Base-by-base conservation (phyloP, 108 stramenopile genomes). In the Conticribra weissflogii region DNA sequence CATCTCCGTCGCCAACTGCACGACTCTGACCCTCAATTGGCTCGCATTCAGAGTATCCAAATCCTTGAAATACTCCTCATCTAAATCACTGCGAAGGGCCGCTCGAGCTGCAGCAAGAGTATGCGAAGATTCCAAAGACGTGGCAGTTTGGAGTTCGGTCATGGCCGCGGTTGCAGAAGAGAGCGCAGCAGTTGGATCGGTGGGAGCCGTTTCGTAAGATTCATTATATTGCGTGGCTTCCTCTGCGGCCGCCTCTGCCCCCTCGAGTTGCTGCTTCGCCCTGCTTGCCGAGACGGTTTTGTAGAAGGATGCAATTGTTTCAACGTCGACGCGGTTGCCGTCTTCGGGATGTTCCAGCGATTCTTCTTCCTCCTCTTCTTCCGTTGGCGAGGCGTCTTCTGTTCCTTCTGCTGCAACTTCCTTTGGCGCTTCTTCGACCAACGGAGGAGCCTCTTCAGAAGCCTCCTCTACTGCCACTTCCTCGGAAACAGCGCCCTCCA, bases 1-100 rank as follows among this genome's bases (percentile, higher is more conserved):
- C 81, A 95, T 80, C 66, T 92, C 91, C 5, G 85, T 72, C 18
- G 83, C 85, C 33, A 95, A 72, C 77, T 92, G 91, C 3, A 89
- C 82, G 44, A 95, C 49, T 12, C 90, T 83, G 33, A 85, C 67
- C 45, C 84, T 76, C 12, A 95, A 78, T 48, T 88, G 83, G 3
- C 75, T 47, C 16, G 22, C 33, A 14, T 82, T 63, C 47, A 92
- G 53, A 0, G 41, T 8, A 49, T 92, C 91, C 19, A 92, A 28
- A 28, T 83, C 78, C 9, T 73, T 54, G 44, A 90, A 77, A 60
- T 78, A 71, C 21, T 60, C 45, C 0, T 72, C 54, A 62, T 90
- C 83, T 17, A 90, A 54, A 45, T 82, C 72, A n/a, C 59, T 36
- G 0, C 54, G 54, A 14, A 85, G 27, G 9, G 78, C 62, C 54